Conservation (phyloP, 2,329 filamentous ascomycete genomes). For the Diaporthe sp. region DNA sequence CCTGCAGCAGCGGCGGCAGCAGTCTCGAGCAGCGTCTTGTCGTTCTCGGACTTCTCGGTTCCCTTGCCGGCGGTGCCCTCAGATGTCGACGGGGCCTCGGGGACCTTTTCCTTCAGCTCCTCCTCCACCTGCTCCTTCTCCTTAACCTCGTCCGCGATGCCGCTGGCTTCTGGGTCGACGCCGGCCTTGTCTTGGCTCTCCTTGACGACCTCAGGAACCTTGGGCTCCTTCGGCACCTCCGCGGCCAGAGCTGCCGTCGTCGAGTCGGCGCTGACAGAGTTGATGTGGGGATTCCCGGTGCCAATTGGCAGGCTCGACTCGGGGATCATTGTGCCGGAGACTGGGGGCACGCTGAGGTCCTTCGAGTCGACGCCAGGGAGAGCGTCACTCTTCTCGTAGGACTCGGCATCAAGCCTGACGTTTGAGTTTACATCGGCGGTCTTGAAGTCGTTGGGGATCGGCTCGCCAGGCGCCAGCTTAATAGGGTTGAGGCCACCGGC, state of each 20-base stretch:
- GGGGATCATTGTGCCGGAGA: constrained; percentile 78
- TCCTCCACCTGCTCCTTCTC: constrained; percentile 81
- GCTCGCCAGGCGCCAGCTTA: constrained; percentile 82
- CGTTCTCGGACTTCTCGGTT: constrained; percentile 66
- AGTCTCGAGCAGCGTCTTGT: constrained; percentile 58
- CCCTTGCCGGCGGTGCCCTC: constrained; percentile 67
- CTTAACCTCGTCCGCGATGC: constrained; percentile 73
- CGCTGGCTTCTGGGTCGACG: constrained; percentile 77
- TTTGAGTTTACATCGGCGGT: constrained; percentile 78
- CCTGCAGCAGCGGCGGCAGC: constrained; percentile 52
- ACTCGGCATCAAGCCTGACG: constrained; percentile 84
- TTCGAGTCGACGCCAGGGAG: constrained; percentile 64
- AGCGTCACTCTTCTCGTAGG: constrained; percentile 85
- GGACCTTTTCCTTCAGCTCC: constrained; percentile 78
- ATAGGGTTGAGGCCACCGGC: constrained; percentile 83
- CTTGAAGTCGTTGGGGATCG: constrained; percentile 79
- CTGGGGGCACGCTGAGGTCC: constrained; percentile 62
- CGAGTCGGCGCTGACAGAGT: constrained; percentile 66
- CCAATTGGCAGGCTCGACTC: constrained; percentile 84
- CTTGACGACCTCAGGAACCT: constrained; percentile 75
- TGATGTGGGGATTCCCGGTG: constrained; percentile 62
- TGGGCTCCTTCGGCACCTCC: constrained; percentile 71
- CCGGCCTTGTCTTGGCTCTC: constrained; percentile 79
- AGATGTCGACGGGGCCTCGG: constrained; percentile 70
- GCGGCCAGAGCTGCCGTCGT: constrained; percentile 80